Evolutionary conservation across 352 stramenopile genomes (phyloP), one percentile per base, ranked within the genome.

Genomic region (Phytopythium aichiense): DNA sequence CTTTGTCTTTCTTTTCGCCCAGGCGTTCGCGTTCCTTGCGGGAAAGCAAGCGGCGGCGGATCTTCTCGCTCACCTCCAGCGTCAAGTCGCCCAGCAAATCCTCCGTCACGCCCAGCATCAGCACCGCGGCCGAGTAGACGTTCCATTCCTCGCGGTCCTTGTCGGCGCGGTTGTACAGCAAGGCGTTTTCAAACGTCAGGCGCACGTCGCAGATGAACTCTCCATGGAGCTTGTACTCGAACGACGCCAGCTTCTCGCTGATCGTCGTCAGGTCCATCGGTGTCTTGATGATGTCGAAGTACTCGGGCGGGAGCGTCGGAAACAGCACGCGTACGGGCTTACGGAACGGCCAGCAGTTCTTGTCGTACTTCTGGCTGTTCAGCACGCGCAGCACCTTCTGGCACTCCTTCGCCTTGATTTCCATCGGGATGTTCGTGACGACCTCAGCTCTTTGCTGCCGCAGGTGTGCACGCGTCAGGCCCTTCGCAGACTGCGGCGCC

Each of bases 301-400:
- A 95, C 38, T 93, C 82, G 7, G 74, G 37, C 23, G 81, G 84
- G 1, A 95, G 70, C 28, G 73, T 69, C 28, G 85, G 85, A 53
- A 95, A 95, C 25, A 95, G 61, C 51, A 89, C 73, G 30, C 76
- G 65, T 30, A 90, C 87, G 35, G 87, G 73, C 42, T 95, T 92
- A 25, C 84, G 79, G 65, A 95, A 95, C 12, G 87, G 87, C 87
- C 87, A 94, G 61, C 79, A 91, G 61, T 91, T 88, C 60, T 93
- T 94, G 65, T 92, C 81, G 53, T 94, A 76, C 70, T 95, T 95
- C 56, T 95, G 87, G 56, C 80, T 92, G 58, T 90, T 87, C n/a
- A 95, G 67, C 13, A 88, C 81, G 9, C 82, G 77, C 35, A 95
- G 67, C 30, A 95, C 52, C 56, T 91, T 92, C 52, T 87, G 71